Conservation (phyloP, 768 basidiomycete species). For the Termitomyces sp. region DNA sequence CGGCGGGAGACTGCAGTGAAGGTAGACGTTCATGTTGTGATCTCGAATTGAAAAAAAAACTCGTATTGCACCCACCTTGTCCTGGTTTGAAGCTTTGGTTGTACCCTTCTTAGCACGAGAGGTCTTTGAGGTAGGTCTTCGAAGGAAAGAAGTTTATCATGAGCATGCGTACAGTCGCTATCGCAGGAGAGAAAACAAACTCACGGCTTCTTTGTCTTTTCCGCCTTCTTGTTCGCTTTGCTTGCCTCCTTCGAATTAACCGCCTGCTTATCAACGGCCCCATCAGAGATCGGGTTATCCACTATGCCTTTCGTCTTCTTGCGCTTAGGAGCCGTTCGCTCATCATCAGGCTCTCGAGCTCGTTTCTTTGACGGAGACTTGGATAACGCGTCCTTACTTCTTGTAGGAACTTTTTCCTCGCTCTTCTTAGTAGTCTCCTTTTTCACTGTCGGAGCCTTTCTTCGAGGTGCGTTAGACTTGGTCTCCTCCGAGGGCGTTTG, state of each 20-base stretch:
- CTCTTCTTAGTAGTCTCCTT: background rate
- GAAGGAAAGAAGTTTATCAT: background rate
- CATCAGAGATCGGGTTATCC: background rate
- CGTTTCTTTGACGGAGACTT: conserved; percentile 7
- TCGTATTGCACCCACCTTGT: background rate
- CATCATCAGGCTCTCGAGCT: conserved; percentile 5
- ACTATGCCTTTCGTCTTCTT: conserved; percentile 1
- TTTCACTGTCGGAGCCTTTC: background rate
- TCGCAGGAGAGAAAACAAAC: background rate
- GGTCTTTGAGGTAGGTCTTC: background rate
- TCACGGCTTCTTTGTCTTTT: conserved; percentile 9
- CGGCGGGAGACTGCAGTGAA: background rate
- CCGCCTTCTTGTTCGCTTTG: background rate
- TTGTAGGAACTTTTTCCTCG: no score
- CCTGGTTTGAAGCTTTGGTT: background rate
- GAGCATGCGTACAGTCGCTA: background rate
- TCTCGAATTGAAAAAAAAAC: background rate
- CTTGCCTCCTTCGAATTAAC: background rate
- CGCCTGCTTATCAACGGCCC: background rate
- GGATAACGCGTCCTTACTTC: background rate
- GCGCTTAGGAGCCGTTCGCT: background rate
- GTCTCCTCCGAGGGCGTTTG: background rate
- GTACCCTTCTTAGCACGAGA: background rate
- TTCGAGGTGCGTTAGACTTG: background rate
- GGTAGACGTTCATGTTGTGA: background rate